phyloP scores from a whole-genome alignment of 192 early-diverging fungal genomes.

The Gaertneriomyces semiglobifer region DNA sequence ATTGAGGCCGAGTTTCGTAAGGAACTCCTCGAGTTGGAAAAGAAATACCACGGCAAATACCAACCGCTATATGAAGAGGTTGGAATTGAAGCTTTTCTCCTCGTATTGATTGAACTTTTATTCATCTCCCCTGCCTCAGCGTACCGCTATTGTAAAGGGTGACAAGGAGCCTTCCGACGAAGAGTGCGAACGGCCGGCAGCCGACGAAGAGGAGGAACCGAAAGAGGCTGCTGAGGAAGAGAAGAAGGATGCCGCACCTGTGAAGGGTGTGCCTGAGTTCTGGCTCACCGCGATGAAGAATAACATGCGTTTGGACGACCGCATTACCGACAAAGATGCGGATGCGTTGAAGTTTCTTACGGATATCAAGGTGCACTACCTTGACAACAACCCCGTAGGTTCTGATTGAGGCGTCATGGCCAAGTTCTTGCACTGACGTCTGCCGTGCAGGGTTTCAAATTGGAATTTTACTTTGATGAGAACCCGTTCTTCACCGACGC shows the following conservation, averaged over 20 bases:
- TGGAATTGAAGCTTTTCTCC: slow-evolving; percentile 1
- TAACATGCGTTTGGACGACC: slow-evolving; percentile 72
- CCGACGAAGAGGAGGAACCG: slow-evolving; percentile 42
- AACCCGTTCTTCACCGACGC: slow-evolving; percentile 90
- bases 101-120: background rate
- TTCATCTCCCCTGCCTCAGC: slow-evolving; percentile 45
- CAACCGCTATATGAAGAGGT: slow-evolving; percentile 81
- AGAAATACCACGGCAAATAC: slow-evolving; percentile 87
- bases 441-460: slow-evolving; percentile 70
- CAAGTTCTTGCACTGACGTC: background rate
- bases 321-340: slow-evolving; percentile 90
- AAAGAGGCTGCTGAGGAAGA: slow-evolving; percentile 10
- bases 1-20: slow-evolving; percentile 87
- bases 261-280: slow-evolving; percentile 86
- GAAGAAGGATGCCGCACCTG: slow-evolving; percentile 6
- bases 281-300: slow-evolving; percentile 93
- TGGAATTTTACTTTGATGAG: slow-evolving; percentile 86
- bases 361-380: slow-evolving; percentile 84
- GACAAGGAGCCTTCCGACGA: slow-evolving; percentile 85
- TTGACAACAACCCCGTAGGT: slow-evolving; percentile 68
- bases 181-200: slow-evolving; percentile 62
- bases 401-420: background rate
- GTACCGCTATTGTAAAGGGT: slow-evolving; percentile 74
- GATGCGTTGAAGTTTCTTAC: slow-evolving; percentile 80
- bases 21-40: slow-evolving; percentile 92